A percentile compares a stretch with the other conserved stretches of the same genome.
Evolutionary conservation across 768 basidiomycete species (phyloP).

Genomic region (Mycena filopes): DNA sequence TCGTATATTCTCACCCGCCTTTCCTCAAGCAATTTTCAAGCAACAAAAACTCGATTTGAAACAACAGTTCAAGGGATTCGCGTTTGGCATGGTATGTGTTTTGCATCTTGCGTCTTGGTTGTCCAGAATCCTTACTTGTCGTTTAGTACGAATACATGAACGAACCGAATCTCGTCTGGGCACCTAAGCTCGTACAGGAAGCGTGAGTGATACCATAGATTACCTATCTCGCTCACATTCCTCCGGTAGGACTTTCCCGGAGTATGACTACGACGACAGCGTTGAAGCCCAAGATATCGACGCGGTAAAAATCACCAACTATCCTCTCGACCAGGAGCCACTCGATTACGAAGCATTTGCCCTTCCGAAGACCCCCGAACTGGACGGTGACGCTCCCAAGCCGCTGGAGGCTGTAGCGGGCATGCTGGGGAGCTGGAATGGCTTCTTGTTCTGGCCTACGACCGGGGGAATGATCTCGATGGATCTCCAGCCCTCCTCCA

Average conservation of each 20-base stretch:
- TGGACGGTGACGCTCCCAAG: background rate
- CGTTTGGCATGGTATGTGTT: slow-evolving; percentile 39
- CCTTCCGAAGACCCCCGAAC: background rate
- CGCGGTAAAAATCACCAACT: slow-evolving; percentile 33
- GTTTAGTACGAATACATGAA: slow-evolving; percentile 27
- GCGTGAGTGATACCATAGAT: background rate
- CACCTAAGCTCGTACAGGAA: slow-evolving; percentile 4
- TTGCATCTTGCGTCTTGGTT: background rate
- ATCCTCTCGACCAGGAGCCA: slow-evolving; percentile 29
- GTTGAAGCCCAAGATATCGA: slow-evolving; percentile 32
- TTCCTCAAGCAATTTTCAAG: slow-evolving; percentile 36
- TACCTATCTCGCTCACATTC: background rate
- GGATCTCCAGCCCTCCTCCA: background rate
- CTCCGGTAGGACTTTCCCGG: slow-evolving; percentile 16
- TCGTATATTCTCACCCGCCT: background rate
- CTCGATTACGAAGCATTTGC: slow-evolving; percentile 33
- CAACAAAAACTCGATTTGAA: slow-evolving; percentile 37
- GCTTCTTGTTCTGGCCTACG: slow-evolving; percentile 23
- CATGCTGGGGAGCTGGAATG: slow-evolving; percentile 31
- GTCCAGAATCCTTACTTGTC: background rate
- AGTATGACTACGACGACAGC: slow-evolving; percentile 34
- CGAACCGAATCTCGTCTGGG: slow-evolving; percentile 23
- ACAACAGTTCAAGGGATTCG: slow-evolving; percentile 37
- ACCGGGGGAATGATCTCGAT: slow-evolving; percentile 12
- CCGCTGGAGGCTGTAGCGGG: no score